Evolutionary conservation across 2,329 filamentous ascomycete genomes (phyloP).

Genomic region (Hymenoscyphus linearis): DNA sequence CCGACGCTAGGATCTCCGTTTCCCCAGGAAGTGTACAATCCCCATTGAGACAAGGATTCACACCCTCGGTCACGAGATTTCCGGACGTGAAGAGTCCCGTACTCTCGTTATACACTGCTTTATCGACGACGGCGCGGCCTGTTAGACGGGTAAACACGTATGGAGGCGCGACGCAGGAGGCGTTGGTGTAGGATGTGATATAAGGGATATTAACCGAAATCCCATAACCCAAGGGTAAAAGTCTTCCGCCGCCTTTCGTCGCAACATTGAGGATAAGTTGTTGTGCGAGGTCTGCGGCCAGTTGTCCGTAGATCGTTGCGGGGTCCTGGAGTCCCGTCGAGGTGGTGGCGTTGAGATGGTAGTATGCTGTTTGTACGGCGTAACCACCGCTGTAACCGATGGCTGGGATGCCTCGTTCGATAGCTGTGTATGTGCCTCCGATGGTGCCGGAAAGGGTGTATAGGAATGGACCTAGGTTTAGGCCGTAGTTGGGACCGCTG

Average conservation of each 20-base stretch:
- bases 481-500: constrained; percentile 51
- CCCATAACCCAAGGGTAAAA: constrained; percentile 47
- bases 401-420: constrained; percentile 44
- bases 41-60: constrained; percentile 47
- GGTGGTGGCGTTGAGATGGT: constrained; percentile 37
- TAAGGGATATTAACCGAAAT: constrained; percentile 46
- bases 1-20: constrained; percentile 41
- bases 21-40: constrained; percentile 47
- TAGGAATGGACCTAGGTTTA: constrained; percentile 49
- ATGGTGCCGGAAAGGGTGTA: constrained; percentile 47
- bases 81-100: constrained; percentile 40
- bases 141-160: constrained; percentile 44
- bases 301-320: constrained; percentile 38
- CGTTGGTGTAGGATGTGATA: constrained; percentile 36
- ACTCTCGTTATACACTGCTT: constrained; percentile 39
- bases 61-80: constrained; percentile 36
- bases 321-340: constrained; percentile 34
- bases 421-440: constrained; percentile 46
- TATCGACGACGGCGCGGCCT: constrained; percentile 43
- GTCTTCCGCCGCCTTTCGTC: constrained; percentile 23
- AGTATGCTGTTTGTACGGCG: constrained; percentile 38
- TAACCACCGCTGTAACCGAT: constrained; percentile 45
- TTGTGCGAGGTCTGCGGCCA: constrained; percentile 40
- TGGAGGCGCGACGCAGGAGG: constrained; percentile 37
- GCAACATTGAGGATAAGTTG: constrained; percentile 36